Base-by-base conservation (phyloP, 2,329 filamentous ascomycete species). In the Stromatinia cepivora region DNA sequence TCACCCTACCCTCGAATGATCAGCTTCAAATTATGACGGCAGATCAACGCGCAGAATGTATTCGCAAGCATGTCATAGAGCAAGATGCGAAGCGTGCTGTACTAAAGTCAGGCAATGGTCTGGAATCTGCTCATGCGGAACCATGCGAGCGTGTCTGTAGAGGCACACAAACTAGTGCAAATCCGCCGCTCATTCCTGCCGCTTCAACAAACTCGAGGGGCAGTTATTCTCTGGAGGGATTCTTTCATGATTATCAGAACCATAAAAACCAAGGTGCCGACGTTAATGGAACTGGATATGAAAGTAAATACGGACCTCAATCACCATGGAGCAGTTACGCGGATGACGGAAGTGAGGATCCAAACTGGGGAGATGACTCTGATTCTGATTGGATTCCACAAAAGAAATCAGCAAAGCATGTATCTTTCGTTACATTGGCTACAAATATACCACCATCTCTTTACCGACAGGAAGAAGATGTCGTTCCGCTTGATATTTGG, bases 1-100 rank as follows among this genome's bases (percentile, higher is more conserved):
- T 52, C 31, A 63, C 31, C 46, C n/a, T 63, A n/a, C 59, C 59
- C 11, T 63, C 59, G 22, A 46, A 34, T n/a, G n/a, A 11, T 22
- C 50, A 28, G 46, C 45, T 63, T 13, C 22, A 63, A 25, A 31
- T 31, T 3, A 63, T 63, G 59, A 52, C 31, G 9, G 22, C 31
- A 11, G 46, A 63, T 52, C 42, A 52, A 52, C 59, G 59, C 13
- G 59, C 59, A 63, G 46, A 63, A 17, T 39, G 5, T 25, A 31
- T 63, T 39, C 46, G 59, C 1, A 25, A 63, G 8, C 59, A 63
- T 4, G 17, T 63, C 4, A 39, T 50, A 10, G 59, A 52, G 31
- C 46, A 52, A 52, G 45, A 39, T 25, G 56, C 20, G 4, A 42
- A 42, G 56, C 36, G 34, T 17, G 34, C 22, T 39, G 11, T 17